Evolutionary conservation across 164 flowering plant species (phyloP).

Genomic region (Malania oleifera): DNA sequence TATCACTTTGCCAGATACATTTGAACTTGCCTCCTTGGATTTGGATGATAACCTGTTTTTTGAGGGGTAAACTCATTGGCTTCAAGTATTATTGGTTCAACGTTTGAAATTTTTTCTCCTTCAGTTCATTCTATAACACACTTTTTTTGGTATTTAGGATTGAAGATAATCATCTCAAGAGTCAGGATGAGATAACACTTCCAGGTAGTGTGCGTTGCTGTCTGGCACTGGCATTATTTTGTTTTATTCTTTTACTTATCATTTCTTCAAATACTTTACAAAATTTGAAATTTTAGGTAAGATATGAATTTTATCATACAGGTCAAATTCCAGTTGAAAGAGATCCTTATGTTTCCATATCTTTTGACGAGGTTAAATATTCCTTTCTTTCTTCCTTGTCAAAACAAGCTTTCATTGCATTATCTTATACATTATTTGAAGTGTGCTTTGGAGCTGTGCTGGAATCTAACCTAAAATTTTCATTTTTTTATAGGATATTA

Average conservation of each 20-base stretch:
- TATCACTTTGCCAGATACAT: conserved; percentile 66
- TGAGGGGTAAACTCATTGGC: conserved; percentile 30
- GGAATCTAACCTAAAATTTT: not conserved
- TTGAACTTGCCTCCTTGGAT: conserved; percentile 65
- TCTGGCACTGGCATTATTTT: not conserved
- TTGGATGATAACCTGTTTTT: conserved; percentile 25
- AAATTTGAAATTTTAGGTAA: too few relatives aligned
- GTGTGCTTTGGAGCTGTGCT: not conserved
- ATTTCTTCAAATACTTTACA: not conserved
- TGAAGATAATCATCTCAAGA: conserved; percentile 50
- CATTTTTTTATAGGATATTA: conserved; percentile 34
- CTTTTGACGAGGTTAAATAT: conserved; percentile 53
- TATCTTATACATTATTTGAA: not conserved
- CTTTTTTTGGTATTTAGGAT: conserved; percentile 29
- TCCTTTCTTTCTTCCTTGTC: not conserved
- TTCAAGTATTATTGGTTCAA: not conserved
- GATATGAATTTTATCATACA: conserved; percentile 18
- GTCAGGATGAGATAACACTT: conserved; percentile 71
- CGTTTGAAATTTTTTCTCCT: not conserved
- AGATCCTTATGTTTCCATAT: conserved; percentile 52
- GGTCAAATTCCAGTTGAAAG: conserved; percentile 51
- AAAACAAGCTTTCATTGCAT: not conserved
- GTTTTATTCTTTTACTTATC: not conserved
- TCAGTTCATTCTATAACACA: not conserved
- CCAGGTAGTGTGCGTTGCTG: conserved; percentile 35